A percentile compares a stretch with the other conserved stretches of the same genome.
These are phyloP conservation scores for Melanogaster broomeanus DNA, from an alignment of 768 basidiomycete species.

Conservation along the genomic window DNA sequence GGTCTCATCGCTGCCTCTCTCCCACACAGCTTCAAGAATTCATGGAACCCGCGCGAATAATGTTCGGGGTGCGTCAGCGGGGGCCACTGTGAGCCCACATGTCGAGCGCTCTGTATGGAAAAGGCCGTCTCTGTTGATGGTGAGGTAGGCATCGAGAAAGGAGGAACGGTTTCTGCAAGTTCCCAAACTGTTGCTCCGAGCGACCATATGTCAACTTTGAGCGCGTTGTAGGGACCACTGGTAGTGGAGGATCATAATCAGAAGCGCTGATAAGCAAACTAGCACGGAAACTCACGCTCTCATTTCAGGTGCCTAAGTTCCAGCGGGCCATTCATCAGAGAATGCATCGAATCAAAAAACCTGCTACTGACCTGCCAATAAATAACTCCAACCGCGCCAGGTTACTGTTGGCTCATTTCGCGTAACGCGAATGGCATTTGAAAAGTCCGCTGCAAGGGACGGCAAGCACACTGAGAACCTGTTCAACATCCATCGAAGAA, in stretches of 20 bases:
- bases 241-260: constrained; percentile 8
- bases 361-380: constrained; percentile 69
- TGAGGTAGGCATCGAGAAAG: constrained; percentile 52
- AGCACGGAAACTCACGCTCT: constrained; percentile 51
- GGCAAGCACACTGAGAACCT: constrained; percentile 1
- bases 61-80: constrained; percentile 56
- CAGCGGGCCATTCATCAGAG: neutral
- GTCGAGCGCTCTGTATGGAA: constrained; percentile 41
- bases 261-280: neutral
- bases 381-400: constrained; percentile 67
- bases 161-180: constrained; percentile 72
- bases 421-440: constrained; percentile 65
- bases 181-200: constrained; percentile 86
- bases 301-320: constrained; percentile 68
- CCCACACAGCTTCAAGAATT: constrained; percentile 70
- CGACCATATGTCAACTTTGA: constrained; percentile 81
- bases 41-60: constrained; percentile 70
- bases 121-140: constrained; percentile 19
- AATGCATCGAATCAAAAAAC: neutral
- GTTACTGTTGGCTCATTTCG: constrained; percentile 49
- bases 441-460: constrained; percentile 67
- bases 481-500: neutral
- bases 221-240: constrained; percentile 69
- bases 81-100: constrained; percentile 65
- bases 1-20: constrained; percentile 58